Evolutionary conservation across 2,329 filamentous ascomycete genomes (phyloP).

Genomic region (Chlorencoelia australis): DNA sequence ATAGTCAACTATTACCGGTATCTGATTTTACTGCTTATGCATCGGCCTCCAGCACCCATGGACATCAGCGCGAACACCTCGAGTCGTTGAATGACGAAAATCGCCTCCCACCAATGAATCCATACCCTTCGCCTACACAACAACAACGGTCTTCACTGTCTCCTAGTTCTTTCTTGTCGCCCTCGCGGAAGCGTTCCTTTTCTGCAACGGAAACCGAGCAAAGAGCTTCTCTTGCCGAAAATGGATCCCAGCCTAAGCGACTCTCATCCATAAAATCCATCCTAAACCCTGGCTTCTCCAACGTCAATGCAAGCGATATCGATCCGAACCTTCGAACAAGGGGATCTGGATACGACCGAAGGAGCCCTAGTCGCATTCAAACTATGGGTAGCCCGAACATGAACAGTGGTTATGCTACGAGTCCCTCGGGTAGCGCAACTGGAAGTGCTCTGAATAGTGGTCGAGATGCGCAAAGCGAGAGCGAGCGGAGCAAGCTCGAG

Average conservation of each 20-base stretch:
- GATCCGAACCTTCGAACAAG: constrained; percentile 5
- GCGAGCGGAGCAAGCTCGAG: constrained; percentile 47
- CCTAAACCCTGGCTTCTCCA: constrained; percentile 44
- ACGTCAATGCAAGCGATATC: constrained; percentile 1
- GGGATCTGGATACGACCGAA: constrained; percentile 6
- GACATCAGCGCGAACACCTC: constrained; percentile 17
- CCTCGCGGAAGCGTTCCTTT: constrained; percentile 57
- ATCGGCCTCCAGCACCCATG: constrained; percentile 27
- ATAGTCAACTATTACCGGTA: constrained; percentile 29
- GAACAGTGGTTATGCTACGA: constrained; percentile 10
- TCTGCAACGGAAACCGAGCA: constrained; percentile 47
- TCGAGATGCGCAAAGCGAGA: constrained; percentile 31
- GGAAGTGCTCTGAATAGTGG: constrained; percentile 22
- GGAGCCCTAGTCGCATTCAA: constrained; percentile 13
- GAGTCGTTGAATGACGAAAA: constrained; percentile 46
- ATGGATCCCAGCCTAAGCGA: constrained; percentile 39
- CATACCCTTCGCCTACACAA: constrained; percentile 31
- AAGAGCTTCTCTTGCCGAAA: constrained; percentile 6
- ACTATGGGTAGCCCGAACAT: constrained; percentile 9
- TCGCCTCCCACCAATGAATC: constrained; percentile 40
- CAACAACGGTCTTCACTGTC: constrained; percentile 48
- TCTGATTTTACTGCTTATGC: constrained; percentile 34
- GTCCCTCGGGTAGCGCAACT: constrained; percentile 29
- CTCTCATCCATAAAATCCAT: constrained; percentile 69
- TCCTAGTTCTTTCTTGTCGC: constrained; percentile 49